Evolutionary conservation across 768 basidiomycete genomes (phyloP).

Genomic region (Podaxis mareebaensis): DNA sequence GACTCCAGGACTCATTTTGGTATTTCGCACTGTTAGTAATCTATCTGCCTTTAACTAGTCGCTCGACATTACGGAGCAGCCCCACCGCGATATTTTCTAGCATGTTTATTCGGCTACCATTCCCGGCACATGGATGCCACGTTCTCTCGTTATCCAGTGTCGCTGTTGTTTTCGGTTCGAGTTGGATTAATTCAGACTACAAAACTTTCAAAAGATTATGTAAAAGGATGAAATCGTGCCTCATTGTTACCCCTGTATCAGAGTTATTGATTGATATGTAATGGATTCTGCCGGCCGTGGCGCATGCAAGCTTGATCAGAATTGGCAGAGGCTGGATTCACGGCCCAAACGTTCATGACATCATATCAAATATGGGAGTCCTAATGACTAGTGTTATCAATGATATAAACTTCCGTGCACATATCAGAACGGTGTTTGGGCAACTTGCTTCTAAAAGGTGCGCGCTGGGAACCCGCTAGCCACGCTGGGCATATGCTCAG

Average conservation of each 20-base stretch:
- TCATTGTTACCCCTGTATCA: neutral
- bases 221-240: neutral
- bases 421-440: neutral
- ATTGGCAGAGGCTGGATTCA: neutral
- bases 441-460: too few relatives aligned
- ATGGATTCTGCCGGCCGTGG: neutral
- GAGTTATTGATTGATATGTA: neutral
- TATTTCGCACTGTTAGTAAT: neutral
- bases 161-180: neutral
- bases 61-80: neutral
- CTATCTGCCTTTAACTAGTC: neutral
- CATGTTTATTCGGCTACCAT: neutral
- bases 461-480: too few relatives aligned
- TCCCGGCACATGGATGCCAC: neutral
- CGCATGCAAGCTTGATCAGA: neutral
- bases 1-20: neutral
- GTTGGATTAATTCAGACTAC: neutral
- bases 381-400: neutral
- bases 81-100: neutral
- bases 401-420: neutral
- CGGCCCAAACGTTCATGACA: neutral
- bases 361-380: neutral
- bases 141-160: neutral
- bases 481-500: neutral
- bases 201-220: neutral